Base-by-base conservation (phyloP, 805 yeast genomes). In the Jamesozyma gamospora region DNA sequence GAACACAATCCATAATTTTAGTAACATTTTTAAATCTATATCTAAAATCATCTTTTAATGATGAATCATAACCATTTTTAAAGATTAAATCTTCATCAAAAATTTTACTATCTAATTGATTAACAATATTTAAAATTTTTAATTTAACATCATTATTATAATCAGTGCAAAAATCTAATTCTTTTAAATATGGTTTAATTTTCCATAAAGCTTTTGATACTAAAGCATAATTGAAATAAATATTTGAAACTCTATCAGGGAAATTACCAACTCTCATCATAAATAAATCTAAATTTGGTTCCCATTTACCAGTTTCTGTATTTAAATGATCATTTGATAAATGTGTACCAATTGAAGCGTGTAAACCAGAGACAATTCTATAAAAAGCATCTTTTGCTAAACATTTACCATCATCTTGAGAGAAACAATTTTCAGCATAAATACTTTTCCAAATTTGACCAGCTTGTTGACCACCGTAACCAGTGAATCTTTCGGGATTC, bases 1-100 rank as follows among this genome's bases (percentile, higher is more conserved):
- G 96, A 31, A 92, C 97, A 66, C 99, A 92, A 60, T 90, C 96
- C 96, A 92, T 92, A 33, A 92, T 77, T 37, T 84, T 80, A 16
- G 94, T 79, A 18, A 92, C 94, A 57, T 92, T 92, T 55, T 77
- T 79, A 61, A 92, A 94, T 38, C 94, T 79, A 29, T 73, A 63
- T 45, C 90, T 74, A 65, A 92, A 88, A 52, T 92, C 97, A 46
- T 80, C 79, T 53, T 92, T 92, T 42, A 90, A 70, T 2, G 60
- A 64, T 4, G 58, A 52, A 39, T 55, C 55, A n/a, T 58, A 51
- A 28, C 71, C 69, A 32, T 70, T 72, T 42, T 70, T 54, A 59
- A 77, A 67, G 46, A 72, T 53, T 44, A 70, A 43, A 41, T 70
- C 63, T 52, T 77, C 82, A 46, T 74, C 67, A 52, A 77, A 72